Evolutionary conservation across 768 basidiomycete genomes (phyloP), one percentile per base, ranked within the genome.

Genomic region (Lenzites betulinus): DNA sequence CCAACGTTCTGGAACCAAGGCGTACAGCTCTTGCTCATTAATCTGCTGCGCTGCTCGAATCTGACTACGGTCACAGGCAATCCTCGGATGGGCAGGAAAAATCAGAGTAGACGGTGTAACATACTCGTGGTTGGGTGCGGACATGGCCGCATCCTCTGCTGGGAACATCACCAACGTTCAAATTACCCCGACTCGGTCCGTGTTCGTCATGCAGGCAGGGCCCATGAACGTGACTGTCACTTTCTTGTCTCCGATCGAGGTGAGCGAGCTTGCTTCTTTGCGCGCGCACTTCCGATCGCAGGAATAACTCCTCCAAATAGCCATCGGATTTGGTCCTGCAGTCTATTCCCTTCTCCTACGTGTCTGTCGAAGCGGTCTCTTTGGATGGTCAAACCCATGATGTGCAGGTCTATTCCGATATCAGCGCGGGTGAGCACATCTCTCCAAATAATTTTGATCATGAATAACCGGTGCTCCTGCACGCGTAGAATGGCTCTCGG

Each of bases 231-330:
- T 78, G 52, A 77, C 68, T 16, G 69, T 74, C 36, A 76, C 73
- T 2, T 79, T 76, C 61, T 64, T 78, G 13, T 76, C 72, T 38
- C 78, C 77, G 1, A 73, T 79, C 23, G 76, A 76, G 69, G 76
- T 76, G 48, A 20, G 67, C 7, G 20, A 23, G 2, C 20, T 9
- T 20, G 25, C 33, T 9, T 12, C 12, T 15, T 20, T 18, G 7
- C 36, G 30, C 20, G 33, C 22, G 7, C 39, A 26, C 26, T 49
- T 8, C 6, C 5, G 6, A 30, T 28, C 46, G 25, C 8, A 25
- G 41, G 41, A 5, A 2, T 22, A 7, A 18, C 6, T 13, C 22
- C 6, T 9, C 13, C 20, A 22, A 9, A 3, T 28, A 77, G 74
- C 75, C 76, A 0, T 65, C 67, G 15, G 74, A 79, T 62, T 70